Evolutionary conservation across 352 stramenopile species (phyloP), one percentile per base, ranked within the genome.

Genomic region (Phytophthora palmivora): DNA sequence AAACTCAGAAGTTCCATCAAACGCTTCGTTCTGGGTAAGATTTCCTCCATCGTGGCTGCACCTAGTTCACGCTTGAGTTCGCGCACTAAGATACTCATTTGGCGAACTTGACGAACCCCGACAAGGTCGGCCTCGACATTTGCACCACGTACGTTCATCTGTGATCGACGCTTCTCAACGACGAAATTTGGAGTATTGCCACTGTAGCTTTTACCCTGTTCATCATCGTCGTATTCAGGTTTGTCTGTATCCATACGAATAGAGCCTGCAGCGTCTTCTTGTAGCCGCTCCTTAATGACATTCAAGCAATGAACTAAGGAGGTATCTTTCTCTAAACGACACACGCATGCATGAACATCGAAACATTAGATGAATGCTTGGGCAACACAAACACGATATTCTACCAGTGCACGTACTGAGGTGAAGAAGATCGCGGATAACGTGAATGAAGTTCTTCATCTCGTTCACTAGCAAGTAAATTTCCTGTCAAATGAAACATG

Each of bases 381-480:
- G 39, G 9, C 24, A 30, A 45, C 32, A 63, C 1, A 36, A 6
- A 10, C 24, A 6, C 24, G 22, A 19, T 38, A 30, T 34, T 28
- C 3, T 28, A 28, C 24, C 24, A 28, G 24, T 28, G 0, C 12
- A 84, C 85, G 32, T 72, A 92, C 84, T 76, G 32, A 97, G 62
- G n/a, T 83, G 54, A 37, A 96, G 69, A 32, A 87, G 66, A 6
- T 74, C 67, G 10, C 84, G 78, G 30, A 92, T 46, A 9, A 73
- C 67, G 22, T 84, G 79, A 18, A 96, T 47, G 44, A 95, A 95
- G 42, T 92, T 94, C 42, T 92, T 76, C 76, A 94, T 92, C 55
- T 97, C 86, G 58, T 94, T 97, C 24, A 89, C 70, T 19, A 91
- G 92, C 44, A 97, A 48, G 58, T 91, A 97, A 26, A 86, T 78